A percentile compares a stretch with the other conserved stretches of the same genome.
Evolutionary conservation across 305 asterid genomes (phyloP).

Genomic region (Rubia peregrina): DNA sequence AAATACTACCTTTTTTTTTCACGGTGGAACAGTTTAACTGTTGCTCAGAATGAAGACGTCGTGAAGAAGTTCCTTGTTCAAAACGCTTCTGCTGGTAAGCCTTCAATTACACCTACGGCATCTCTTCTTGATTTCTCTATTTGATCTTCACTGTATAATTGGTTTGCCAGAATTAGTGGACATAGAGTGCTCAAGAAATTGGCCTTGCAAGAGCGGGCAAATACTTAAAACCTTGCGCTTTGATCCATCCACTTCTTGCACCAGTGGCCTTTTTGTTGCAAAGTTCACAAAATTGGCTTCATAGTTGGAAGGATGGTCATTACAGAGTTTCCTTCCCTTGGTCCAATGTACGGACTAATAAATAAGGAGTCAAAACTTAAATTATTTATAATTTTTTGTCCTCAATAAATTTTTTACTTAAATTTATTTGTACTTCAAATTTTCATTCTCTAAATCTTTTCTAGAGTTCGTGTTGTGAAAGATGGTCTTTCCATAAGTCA

Average conservation of each 20-base stretch:
- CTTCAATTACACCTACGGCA: not conserved
- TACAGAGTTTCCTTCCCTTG: not conserved
- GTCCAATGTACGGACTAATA: not conserved
- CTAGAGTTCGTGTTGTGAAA: too few relatives aligned
- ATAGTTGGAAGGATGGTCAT: constrained; percentile 21
- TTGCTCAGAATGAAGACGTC: constrained; percentile 85
- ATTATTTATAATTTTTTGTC: too few relatives aligned
- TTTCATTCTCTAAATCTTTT: too few relatives aligned
- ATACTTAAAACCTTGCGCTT: constrained; percentile 61
- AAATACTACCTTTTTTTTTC: constrained; percentile 14
- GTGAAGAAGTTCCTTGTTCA: constrained; percentile 69
- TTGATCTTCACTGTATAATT: constrained; percentile 1
- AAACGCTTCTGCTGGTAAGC: constrained; percentile 56
- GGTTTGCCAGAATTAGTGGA: constrained; percentile 59
- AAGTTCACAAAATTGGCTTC: constrained; percentile 60
- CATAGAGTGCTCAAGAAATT: constrained; percentile 50
- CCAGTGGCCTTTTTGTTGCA: constrained; percentile 85
- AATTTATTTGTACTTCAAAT: too few relatives aligned
- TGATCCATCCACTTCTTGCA: constrained; percentile 67
- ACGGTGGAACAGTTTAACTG: constrained; percentile 53
- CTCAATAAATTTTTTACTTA: too few relatives aligned
- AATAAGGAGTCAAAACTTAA: too few relatives aligned
- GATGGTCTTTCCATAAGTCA: too few relatives aligned
- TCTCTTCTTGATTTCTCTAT: not conserved
- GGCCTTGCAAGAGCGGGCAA: constrained; percentile 75